Percentiles rank a stretch among this genome's conserved stretches.
phyloP scores from a whole-genome alignment of 306 rosid species.

The Datisca glomerata region DNA sequence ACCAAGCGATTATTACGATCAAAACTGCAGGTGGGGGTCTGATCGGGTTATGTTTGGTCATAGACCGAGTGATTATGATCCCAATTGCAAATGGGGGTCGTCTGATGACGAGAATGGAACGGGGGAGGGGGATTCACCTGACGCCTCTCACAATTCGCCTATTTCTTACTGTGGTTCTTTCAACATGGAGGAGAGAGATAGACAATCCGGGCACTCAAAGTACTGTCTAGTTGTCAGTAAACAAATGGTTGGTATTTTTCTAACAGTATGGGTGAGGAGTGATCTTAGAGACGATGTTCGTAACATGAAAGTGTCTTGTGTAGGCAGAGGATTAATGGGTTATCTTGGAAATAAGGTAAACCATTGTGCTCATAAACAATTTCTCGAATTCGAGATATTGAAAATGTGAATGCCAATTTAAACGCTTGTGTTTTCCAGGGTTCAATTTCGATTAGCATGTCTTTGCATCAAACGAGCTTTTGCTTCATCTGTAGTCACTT shows the following conservation, averaged over 20 bases:
- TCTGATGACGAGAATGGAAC: constrained; percentile 79
- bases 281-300: constrained; percentile 80
- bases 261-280: constrained; percentile 88
- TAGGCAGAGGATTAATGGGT: constrained; percentile 99
- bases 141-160: constrained; percentile 51
- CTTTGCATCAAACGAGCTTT: constrained; percentile 94
- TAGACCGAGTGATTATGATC: constrained; percentile 71
- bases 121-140: constrained; percentile 65
- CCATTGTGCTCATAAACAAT: not conserved
- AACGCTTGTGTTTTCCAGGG: constrained; percentile 61
- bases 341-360: constrained; percentile 98
- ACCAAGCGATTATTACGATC: too few relatives aligned
- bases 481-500: constrained; percentile 97
- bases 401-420: too few relatives aligned
- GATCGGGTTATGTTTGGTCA: constrained; percentile 69
- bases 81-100: constrained; percentile 65
- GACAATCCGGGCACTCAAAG: constrained; percentile 56
- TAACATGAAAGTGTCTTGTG: constrained; percentile 94
- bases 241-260: constrained; percentile 97
- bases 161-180: constrained; percentile 34
- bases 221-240: constrained; percentile 91
- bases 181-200: constrained; percentile 59
- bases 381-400: constrained; percentile 9
- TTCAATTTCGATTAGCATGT: constrained; percentile 97
- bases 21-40: constrained; percentile 18